phyloP scores from a whole-genome alignment of 1,139 yeast genomes.

The Debaryomycetaceae sp. region DNA sequence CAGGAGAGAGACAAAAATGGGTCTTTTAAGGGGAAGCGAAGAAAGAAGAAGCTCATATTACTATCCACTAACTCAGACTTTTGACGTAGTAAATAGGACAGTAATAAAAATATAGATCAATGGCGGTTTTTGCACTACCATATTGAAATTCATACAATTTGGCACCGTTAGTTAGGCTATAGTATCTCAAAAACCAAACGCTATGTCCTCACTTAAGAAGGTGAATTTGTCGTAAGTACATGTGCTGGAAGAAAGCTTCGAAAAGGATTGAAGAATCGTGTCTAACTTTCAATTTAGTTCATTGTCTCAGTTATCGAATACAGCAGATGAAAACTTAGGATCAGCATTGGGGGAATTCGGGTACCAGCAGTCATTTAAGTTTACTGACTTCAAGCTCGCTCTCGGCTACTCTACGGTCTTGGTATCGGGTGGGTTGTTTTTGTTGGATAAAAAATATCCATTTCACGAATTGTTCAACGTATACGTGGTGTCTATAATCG shows the following conservation, averaged over 20 bases:
- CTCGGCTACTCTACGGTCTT: constrained; percentile 67
- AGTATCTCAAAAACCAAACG: neutral
- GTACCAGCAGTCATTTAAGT: constrained; percentile 54
- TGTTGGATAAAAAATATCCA: constrained; percentile 58
- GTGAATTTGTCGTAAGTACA: constrained; percentile 28
- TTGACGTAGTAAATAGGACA: constrained; percentile 1
- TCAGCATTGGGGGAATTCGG: constrained; percentile 52
- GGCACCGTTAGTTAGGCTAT: neutral
- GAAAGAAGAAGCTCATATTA: constrained; percentile 34
- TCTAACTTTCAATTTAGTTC: constrained; percentile 25
- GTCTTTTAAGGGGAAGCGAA: constrained; percentile 31
- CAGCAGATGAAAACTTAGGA: constrained; percentile 48
- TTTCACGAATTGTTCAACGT: constrained; percentile 37
- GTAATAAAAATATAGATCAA: neutral
- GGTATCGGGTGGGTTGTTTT: constrained; percentile 63
- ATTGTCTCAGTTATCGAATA: constrained; percentile 43
- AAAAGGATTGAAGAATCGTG: neutral
- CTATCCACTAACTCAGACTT: constrained; percentile 15
- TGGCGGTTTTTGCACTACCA: neutral
- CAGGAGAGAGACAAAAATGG: constrained; percentile 21
- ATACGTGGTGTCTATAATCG: constrained; percentile 36
- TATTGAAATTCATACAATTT: neutral
- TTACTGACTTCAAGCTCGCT: constrained; percentile 61
- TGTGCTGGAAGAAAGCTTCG: neutral
- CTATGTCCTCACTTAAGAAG: constrained; percentile 23